Percentiles rank a stretch among this genome's conserved stretches.
These are phyloP conservation scores for Cordyceps militaris DNA, from an alignment of 2,329 filamentous ascomycete genomes.

Conservation along the genomic window DNA sequence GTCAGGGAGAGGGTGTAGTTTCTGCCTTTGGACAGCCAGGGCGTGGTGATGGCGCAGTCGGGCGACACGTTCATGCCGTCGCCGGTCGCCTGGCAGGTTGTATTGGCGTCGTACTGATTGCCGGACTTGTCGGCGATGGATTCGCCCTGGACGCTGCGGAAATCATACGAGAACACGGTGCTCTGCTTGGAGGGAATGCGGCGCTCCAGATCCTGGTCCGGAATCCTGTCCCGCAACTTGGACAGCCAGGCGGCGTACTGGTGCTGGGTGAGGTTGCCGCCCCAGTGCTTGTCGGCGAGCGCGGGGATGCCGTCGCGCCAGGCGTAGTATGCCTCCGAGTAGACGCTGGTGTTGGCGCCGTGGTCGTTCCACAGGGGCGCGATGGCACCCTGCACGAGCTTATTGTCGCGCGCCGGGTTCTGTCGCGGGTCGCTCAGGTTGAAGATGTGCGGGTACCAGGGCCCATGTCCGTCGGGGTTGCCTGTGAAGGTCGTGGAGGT, in stretches of 20 bases:
- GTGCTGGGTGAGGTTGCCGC: constrained; percentile 15
- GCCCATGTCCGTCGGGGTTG: constrained; percentile 11
- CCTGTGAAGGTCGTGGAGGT: constrained; percentile 30
- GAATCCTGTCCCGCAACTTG: constrained; percentile 14
- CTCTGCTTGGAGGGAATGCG: constrained; percentile 13
- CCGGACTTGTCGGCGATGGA: constrained; percentile 16
- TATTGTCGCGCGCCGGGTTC: constrained; percentile 16
- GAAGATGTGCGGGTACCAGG: constrained; percentile 21
- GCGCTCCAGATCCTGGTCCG: constrained; percentile 19
- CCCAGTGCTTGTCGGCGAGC: constrained; percentile 23
- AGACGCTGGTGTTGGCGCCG: constrained; percentile 20
- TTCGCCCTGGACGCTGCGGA: constrained; percentile 14
- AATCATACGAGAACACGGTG: constrained; percentile 18
- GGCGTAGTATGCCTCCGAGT: constrained; percentile 21
- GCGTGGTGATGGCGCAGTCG: constrained; percentile 38
- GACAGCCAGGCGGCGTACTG: constrained; percentile 14
- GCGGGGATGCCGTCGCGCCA: constrained; percentile 20
- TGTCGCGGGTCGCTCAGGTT: constrained; percentile 15
- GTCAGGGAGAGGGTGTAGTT: constrained; percentile 47
- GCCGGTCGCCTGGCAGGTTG: constrained; percentile 27
- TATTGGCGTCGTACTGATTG: constrained; percentile 24
- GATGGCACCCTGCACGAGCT: constrained; percentile 18
- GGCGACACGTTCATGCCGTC: constrained; percentile 26
- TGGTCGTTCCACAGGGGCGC: constrained; percentile 22
- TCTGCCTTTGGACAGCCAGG: constrained; percentile 45